A percentile compares a stretch with the other conserved stretches of the same genome.
Conservation (phyloP, 2,329 filamentous ascomycete species). For the Myotisia sp. region DNA sequence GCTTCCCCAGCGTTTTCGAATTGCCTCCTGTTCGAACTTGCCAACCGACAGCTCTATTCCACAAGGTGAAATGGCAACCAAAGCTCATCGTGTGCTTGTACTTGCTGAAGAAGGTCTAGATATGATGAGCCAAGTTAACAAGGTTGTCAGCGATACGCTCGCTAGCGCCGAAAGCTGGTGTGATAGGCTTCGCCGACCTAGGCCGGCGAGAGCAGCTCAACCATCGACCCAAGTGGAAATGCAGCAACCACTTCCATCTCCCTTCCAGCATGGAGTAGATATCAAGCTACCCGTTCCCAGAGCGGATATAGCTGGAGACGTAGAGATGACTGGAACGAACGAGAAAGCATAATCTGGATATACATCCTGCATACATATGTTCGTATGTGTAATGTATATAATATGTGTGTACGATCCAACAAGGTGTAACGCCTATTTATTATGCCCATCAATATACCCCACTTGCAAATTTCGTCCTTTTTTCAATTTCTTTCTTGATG, state of each 20-base stretch:
- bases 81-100: constrained; percentile 64
- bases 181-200: constrained; percentile 51
- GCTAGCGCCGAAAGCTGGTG: constrained; percentile 87
- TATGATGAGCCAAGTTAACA: constrained; percentile 84
- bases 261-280: constrained; percentile 3
- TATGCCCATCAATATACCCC: no score
- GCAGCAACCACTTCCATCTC: constrained; percentile 1
- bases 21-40: constrained; percentile 45
- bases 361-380: no score
- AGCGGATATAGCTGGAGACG: constrained; percentile 16
- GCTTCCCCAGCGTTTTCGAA: constrained; percentile 66
- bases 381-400: no score
- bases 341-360: constrained; percentile 20
- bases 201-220: constrained; percentile 5
- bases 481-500: no score
- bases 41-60: constrained; percentile 21
- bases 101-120: constrained; percentile 83
- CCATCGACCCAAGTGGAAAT: not conserved
- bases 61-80: constrained; percentile 35
- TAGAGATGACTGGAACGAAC: constrained; percentile 23
- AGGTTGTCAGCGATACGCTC: constrained; percentile 77
- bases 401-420: no score
- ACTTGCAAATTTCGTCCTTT: no score
- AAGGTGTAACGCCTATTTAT: no score
- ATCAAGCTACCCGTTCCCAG: constrained; percentile 12